A percentile compares a stretch with the other conserved stretches of the same genome.
Evolutionary conservation across 2,329 filamentous ascomycete genomes (phyloP).

Genomic region (Aspergillus pseudotamarii): DNA sequence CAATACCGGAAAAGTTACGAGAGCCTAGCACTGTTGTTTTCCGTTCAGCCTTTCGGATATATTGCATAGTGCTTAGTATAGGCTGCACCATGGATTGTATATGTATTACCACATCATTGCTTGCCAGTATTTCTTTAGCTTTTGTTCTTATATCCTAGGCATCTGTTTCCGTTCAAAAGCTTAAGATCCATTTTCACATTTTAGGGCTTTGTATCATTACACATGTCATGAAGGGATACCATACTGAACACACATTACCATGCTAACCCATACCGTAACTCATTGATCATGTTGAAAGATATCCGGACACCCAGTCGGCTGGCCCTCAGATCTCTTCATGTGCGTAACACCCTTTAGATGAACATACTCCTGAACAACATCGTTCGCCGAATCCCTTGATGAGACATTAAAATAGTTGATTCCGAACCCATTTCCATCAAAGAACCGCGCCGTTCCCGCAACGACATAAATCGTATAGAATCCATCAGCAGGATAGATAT

Average conservation of each 20-base stretch:
- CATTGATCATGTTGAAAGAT: background rate
- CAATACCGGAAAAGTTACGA: background rate
- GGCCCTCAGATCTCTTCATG: background rate
- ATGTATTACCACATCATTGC: background rate
- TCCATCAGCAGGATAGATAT: background rate
- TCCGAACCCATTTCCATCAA: background rate
- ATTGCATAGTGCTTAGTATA: background rate
- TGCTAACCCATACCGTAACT: background rate
- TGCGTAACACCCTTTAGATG: background rate
- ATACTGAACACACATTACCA: background rate
- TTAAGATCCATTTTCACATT: background rate
- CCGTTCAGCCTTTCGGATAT: background rate
- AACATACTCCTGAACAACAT: background rate
- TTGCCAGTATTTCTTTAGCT: too few relatives aligned
- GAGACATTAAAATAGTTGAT: constrained; percentile 1
- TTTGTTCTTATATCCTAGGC: too few relatives aligned
- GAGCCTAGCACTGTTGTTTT: background rate
- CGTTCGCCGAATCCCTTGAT: background rate
- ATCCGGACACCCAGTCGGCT: constrained; percentile 2
- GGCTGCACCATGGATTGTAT: background rate
- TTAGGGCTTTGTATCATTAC: background rate
- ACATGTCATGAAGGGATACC: background rate
- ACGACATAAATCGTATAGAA: constrained; percentile 3
- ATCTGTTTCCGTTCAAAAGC: too few relatives aligned
- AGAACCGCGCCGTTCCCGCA: background rate